A percentile compares a stretch with the other conserved stretches of the same genome.
Conservation (phyloP, 441 rosid species). For the Dalechampia spathulata region DNA sequence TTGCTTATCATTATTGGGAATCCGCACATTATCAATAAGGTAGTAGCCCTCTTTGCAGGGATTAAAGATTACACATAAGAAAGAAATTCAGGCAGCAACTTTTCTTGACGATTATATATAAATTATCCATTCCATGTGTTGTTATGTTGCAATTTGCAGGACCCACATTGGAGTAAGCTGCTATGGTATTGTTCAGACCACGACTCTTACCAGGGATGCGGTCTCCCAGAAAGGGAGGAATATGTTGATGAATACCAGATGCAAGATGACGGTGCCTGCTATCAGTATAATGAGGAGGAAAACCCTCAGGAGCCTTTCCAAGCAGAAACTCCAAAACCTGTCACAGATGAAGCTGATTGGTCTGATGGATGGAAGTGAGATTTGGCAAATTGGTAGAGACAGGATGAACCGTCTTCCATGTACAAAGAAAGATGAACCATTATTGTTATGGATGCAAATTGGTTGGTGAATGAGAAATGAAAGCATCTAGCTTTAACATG, state of each 20-base stretch:
- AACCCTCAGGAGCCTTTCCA: slow-evolving; percentile 16
- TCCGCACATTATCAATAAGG: slow-evolving; percentile 82
- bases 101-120: background rate
- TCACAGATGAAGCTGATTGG: slow-evolving; percentile 49
- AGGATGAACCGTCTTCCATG: too few relatives aligned
- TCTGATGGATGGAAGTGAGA: slow-evolving; percentile 57
- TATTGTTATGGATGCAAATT: too few relatives aligned
- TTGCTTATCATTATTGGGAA: slow-evolving; percentile 73
- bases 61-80: background rate
- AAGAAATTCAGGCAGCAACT: background rate
- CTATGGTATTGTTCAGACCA: slow-evolving; percentile 26
- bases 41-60: slow-evolving; percentile 13
- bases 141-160: slow-evolving; percentile 23
- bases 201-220: slow-evolving; percentile 26
- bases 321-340: slow-evolving; percentile 26
- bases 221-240: slow-evolving; percentile 33
- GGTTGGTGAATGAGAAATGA: too few relatives aligned
- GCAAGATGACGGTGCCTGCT: slow-evolving; percentile 16
- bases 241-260: slow-evolving; percentile 15
- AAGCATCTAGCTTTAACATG: too few relatives aligned
- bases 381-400: background rate
- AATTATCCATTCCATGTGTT: background rate
- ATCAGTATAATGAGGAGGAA: slow-evolving; percentile 11
- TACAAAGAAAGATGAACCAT: too few relatives aligned
- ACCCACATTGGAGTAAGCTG: slow-evolving; percentile 25